Conservation (phyloP, 2,329 filamentous ascomycete genomes). For the Dothistroma septosporum region DNA sequence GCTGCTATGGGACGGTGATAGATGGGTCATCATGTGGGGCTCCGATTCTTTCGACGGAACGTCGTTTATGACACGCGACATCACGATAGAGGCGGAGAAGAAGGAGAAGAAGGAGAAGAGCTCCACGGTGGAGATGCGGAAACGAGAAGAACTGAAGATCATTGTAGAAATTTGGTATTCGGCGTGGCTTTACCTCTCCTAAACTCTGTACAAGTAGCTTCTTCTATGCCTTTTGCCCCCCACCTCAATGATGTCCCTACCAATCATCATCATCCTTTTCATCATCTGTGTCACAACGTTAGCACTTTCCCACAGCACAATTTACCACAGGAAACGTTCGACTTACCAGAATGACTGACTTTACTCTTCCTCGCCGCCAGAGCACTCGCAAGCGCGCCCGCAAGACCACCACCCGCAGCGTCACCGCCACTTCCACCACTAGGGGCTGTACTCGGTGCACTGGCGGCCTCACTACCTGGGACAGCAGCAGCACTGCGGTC, state of each 20-base stretch:
- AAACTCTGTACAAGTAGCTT: too few species aligned
- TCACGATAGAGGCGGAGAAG: too few species aligned
- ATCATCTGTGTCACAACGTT: slow-evolving; percentile 56
- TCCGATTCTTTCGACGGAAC: too few species aligned
- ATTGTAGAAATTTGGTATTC: too few species aligned
- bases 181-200: too few species aligned
- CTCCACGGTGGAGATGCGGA: too few species aligned
- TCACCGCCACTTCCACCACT: slow-evolving; percentile 41
- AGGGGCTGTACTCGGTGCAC: slow-evolving; percentile 49
- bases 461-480: slow-evolving; percentile 50
- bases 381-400: slow-evolving; percentile 67
- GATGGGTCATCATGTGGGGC: too few species aligned
- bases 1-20: too few species aligned
- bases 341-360: slow-evolving; percentile 91
- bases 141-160: too few species aligned
- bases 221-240: background rate
- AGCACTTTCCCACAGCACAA: slow-evolving; percentile 18
- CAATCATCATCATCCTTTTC: slow-evolving; percentile 74
- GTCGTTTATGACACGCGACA: too few species aligned
- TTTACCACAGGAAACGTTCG: slow-evolving; percentile 11
- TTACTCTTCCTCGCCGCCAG: slow-evolving; percentile 85
- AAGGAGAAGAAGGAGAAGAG: too few species aligned
- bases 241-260: slow-evolving; percentile 34
- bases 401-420: slow-evolving; percentile 47
- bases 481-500: slow-evolving; percentile 66